A percentile compares a stretch with the other conserved stretches of the same genome.
Conservation (phyloP, 306 rosid genomes). For the Dryas drummondii region DNA sequence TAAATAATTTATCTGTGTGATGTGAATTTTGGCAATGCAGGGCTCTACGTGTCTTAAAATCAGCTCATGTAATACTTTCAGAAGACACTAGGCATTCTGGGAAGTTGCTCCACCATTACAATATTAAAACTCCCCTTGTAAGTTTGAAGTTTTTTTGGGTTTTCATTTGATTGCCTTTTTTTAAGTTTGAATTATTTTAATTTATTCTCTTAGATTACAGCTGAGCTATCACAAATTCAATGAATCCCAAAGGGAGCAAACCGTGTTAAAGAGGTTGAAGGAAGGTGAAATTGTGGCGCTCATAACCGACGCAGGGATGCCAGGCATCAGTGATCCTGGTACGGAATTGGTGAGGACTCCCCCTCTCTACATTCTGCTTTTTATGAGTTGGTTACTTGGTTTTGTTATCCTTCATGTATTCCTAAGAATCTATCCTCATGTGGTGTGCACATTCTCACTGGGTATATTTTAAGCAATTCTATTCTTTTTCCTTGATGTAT, state of each 20-base stretch:
- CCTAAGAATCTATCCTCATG: too few species aligned
- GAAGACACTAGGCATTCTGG: slow-evolving; percentile 97
- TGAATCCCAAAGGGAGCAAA: slow-evolving; percentile 77
- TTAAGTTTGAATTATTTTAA: slow-evolving; percentile 27
- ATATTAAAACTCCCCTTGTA: slow-evolving; percentile 84
- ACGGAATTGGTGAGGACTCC: slow-evolving; percentile 60
- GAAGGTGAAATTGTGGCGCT: slow-evolving; percentile 85
- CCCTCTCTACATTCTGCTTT: not conserved
- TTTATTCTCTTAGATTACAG: slow-evolving; percentile 48
- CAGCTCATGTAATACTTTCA: slow-evolving; percentile 80
- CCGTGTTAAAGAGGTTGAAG: slow-evolving; percentile 79
- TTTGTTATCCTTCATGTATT: too few species aligned
- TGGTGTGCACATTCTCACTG: too few species aligned
- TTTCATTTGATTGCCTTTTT: not conserved
- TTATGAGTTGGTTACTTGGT: too few species aligned
- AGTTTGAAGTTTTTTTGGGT: slow-evolving; percentile 15
- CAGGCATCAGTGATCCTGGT: slow-evolving; percentile 95
- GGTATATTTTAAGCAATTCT: too few species aligned
- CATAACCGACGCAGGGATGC: slow-evolving; percentile 88
- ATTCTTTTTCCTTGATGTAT: too few species aligned
- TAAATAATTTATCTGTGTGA: not conserved
- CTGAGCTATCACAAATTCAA: slow-evolving; percentile 93
- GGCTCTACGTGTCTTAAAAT: slow-evolving; percentile 73
- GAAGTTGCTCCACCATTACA: slow-evolving; percentile 76
- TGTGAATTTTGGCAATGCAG: slow-evolving; percentile 35